These are phyloP conservation scores for Phyllosticta citriasiana DNA, from an alignment of 2,329 filamentous ascomycete species.

Conservation along the genomic window DNA sequence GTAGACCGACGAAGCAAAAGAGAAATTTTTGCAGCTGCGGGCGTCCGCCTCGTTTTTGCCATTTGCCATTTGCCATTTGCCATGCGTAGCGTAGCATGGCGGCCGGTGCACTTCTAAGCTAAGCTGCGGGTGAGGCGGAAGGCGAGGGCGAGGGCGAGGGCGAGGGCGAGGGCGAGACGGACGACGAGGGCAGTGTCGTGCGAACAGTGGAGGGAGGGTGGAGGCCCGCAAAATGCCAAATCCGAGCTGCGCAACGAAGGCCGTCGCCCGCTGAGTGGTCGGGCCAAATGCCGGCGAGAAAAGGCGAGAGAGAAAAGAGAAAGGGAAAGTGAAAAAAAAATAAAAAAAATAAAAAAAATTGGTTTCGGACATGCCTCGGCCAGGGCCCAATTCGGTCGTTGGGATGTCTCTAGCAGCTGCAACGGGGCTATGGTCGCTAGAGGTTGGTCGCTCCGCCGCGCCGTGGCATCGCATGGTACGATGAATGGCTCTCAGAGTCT, in stretches of 20 bases:
- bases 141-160: not conserved
- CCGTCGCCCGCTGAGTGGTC: slow-evolving; percentile 1
- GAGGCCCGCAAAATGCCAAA: not conserved
- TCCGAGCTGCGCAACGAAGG: slow-evolving; percentile 4
- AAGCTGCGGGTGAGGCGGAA: not conserved
- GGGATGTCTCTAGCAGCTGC: not conserved
- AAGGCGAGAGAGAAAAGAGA: too few species aligned
- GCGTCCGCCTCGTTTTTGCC: not conserved
- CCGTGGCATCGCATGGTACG: slow-evolving; percentile 1
- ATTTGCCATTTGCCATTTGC: not conserved
- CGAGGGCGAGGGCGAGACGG: not conserved
- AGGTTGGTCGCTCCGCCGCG: slow-evolving; percentile 2
- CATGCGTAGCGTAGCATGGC: not conserved
- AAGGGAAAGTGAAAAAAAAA: not conserved
- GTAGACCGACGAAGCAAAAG: not conserved
- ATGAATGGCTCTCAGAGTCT: slow-evolving; percentile 2
- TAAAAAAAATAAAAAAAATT: not conserved
- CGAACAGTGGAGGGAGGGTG: slow-evolving; percentile 1
- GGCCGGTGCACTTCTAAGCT: not conserved
- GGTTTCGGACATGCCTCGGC: slow-evolving; percentile 5
- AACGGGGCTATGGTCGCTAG: not conserved
- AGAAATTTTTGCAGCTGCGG: not conserved
- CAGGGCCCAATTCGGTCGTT: not conserved
- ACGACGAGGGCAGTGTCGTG: not conserved
- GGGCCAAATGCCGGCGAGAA: slow-evolving; percentile 4